A percentile compares a stretch with the other conserved stretches of the same genome.
Evolutionary conservation across 2,329 filamentous ascomycete genomes (phyloP).

Genomic region (Remersonia thermophila): DNA sequence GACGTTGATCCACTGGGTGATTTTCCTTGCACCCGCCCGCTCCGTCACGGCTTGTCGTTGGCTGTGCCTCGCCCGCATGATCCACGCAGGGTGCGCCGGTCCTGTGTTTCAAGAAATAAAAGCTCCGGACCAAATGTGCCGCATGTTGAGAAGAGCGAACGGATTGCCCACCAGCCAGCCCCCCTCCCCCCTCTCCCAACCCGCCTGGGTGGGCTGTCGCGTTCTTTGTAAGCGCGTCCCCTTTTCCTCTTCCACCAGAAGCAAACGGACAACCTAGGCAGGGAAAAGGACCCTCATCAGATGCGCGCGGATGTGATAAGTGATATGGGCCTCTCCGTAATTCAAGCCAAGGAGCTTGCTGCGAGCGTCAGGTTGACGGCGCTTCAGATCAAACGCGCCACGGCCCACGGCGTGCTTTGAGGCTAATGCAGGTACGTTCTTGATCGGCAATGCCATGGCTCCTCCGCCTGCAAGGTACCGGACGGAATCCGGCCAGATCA

Average conservation of each 20-base stretch:
- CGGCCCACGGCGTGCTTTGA: too few relatives aligned
- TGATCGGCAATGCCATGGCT: conserved; percentile 4
- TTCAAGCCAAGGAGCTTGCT: too few relatives aligned
- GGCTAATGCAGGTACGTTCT: conserved; percentile 16
- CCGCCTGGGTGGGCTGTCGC: too few relatives aligned
- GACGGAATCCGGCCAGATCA: not conserved
- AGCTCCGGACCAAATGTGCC: not conserved
- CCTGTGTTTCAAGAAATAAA: not conserved
- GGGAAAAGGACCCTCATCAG: too few relatives aligned
- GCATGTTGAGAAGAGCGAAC: not conserved
- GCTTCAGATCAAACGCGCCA: too few relatives aligned
- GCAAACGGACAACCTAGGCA: too few relatives aligned
- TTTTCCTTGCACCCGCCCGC: conserved; percentile 12
- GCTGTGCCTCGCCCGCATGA: conserved; percentile 4
- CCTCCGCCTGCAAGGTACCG: conserved; percentile 11
- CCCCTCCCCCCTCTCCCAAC: not conserved
- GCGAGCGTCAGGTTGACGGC: too few relatives aligned
- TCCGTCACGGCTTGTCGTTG: not conserved
- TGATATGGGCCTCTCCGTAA: too few relatives aligned
- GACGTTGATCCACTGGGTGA: conserved; percentile 10
- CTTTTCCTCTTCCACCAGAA: too few relatives aligned
- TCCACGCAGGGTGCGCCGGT: conserved; percentile 1
- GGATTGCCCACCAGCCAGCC: not conserved
- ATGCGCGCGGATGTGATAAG: too few relatives aligned
- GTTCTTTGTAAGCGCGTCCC: too few relatives aligned